These are phyloP conservation scores for Fraxinus nigra DNA, from an alignment of 305 asterid species.

Conservation along the genomic window DNA sequence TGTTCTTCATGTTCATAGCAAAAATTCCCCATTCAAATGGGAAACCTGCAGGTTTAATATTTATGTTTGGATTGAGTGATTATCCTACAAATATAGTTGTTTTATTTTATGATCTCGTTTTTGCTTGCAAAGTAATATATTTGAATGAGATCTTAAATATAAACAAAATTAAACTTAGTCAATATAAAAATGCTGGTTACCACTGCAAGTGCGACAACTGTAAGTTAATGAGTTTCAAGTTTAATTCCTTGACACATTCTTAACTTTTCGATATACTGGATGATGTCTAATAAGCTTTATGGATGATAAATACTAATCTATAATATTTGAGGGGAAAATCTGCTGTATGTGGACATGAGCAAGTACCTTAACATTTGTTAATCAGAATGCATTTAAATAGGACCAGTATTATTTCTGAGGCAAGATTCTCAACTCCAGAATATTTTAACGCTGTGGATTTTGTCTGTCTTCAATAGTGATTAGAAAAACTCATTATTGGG, in stretches of 20 bases:
- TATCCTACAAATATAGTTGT: neutral
- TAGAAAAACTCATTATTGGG: neutral
- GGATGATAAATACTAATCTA: neutral
- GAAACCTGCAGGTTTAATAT: conserved; percentile 70
- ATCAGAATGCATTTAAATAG: neutral
- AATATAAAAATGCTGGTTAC: neutral
- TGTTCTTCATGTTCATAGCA: conserved; percentile 67
- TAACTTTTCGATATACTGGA: neutral
- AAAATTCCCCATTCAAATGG: conserved; percentile 53
- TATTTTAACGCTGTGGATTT: neutral
- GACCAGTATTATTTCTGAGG: conserved; percentile 7
- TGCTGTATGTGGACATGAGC: neutral
- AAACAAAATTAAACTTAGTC: neutral
- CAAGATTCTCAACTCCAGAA: neutral
- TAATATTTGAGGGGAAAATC: neutral
- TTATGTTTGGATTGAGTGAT: neutral
- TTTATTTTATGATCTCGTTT: conserved; percentile 1
- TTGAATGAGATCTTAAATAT: neutral
- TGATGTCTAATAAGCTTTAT: neutral
- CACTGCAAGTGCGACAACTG: neutral
- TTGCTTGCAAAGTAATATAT: neutral
- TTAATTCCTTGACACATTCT: neutral
- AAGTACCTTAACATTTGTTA: neutral
- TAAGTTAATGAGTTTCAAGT: neutral
- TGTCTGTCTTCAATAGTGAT: neutral